Percentiles rank a stretch among this genome's conserved stretches.
Conservation (phyloP, 108 stramenopile genomes). For the Nitzschia inconspicua region DNA sequence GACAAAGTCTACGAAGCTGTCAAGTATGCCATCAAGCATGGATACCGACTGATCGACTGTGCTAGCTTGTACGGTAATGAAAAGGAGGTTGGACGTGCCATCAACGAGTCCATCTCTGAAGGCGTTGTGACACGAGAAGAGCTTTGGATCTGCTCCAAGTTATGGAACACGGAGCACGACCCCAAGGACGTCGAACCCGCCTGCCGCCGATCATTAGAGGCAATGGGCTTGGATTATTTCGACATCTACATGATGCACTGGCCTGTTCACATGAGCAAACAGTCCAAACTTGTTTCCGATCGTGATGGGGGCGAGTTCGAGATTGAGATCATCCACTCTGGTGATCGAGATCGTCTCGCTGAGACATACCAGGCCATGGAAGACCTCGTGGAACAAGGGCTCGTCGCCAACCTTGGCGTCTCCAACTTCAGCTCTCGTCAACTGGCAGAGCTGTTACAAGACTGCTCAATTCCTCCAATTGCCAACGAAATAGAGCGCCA, state of each 20-base stretch:
- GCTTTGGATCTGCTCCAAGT: slow-evolving; percentile 81
- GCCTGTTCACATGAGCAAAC: slow-evolving; percentile 70
- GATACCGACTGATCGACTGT: slow-evolving; percentile 69
- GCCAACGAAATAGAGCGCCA: slow-evolving; percentile 91
- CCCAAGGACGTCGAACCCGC: slow-evolving; percentile 73
- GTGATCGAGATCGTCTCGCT: slow-evolving; percentile 28
- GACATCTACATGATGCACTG: slow-evolving; percentile 90
- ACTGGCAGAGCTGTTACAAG: slow-evolving; percentile 72
- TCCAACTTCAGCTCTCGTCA: slow-evolving; percentile 80
- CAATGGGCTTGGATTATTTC: slow-evolving; percentile 82
- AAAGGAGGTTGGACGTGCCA: slow-evolving; percentile 63
- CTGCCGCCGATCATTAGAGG: slow-evolving; percentile 65
- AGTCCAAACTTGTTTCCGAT: slow-evolving; percentile 7
- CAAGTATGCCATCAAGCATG: slow-evolving; percentile 32
- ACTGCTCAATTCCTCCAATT: slow-evolving; percentile 53
- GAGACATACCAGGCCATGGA: slow-evolving; percentile 80
- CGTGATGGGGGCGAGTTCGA: background rate
- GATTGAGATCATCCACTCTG: slow-evolving; percentile 1
- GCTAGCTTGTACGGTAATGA: slow-evolving; percentile 81
- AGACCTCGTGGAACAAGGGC: slow-evolving; percentile 59
- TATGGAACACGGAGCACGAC: slow-evolving; percentile 69
- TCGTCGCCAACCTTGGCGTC: slow-evolving; percentile 76
- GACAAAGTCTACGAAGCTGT: slow-evolving; percentile 32
- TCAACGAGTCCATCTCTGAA: slow-evolving; percentile 1
- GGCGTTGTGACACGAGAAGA: slow-evolving; percentile 46